A percentile compares a stretch with the other conserved stretches of the same genome.
phyloP scores from a whole-genome alignment of 371 early-diverging fungal genomes.

The Mortierella sp. region DNA sequence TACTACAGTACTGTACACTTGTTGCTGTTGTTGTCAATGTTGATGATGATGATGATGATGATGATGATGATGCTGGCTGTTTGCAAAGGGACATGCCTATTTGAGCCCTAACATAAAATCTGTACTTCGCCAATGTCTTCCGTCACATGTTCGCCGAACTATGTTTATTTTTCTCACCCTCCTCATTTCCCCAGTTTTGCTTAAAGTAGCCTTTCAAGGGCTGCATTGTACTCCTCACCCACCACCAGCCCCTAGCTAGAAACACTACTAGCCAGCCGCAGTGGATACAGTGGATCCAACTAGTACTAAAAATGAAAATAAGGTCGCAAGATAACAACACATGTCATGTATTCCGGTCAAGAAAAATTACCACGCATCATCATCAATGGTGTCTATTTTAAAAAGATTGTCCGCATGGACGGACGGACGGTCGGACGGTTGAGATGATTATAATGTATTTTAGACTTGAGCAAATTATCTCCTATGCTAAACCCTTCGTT shows the following conservation, averaged over 20 bases:
- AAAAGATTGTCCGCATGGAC: conserved; percentile 6
- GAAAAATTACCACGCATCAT: not conserved
- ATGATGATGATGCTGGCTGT: no score
- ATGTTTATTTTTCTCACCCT: conserved; percentile 17
- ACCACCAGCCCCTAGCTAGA: no score
- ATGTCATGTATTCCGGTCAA: not conserved
- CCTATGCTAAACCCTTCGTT: not conserved
- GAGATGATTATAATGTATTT: conserved; percentile 1
- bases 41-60: not conserved
- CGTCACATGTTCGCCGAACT: conserved; percentile 14
- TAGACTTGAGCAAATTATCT: not conserved
- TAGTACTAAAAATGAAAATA: not conserved
- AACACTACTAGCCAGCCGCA: no score
- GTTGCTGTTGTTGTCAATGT: no score
- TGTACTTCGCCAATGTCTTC: no score
- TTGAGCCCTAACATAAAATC: no score
- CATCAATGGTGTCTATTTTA: not conserved
- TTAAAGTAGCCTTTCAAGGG: not conserved
- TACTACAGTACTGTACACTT: no score
- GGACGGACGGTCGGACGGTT: not conserved
- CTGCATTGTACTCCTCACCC: not conserved
- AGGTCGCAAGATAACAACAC: no score
- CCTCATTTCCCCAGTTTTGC: not conserved
- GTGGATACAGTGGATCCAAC: no score
- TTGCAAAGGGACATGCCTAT: no score